Evolutionary conservation across 306 rosid genomes (phyloP).

Genomic region (Astragalus membranaceus): DNA sequence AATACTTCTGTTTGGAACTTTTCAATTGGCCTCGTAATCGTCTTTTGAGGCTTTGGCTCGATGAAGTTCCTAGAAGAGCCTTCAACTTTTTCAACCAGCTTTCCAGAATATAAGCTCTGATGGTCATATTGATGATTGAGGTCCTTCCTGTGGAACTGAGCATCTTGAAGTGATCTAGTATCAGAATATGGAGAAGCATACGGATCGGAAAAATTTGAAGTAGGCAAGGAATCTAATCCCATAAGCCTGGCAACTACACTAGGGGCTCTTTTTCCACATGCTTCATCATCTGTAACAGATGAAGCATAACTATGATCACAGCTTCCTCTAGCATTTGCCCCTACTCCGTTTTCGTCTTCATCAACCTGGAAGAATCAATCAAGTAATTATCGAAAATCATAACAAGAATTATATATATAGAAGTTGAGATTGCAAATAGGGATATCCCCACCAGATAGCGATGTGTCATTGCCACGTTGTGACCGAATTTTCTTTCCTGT

Average conservation of each 20-base stretch:
- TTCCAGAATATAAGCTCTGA: conserved; percentile 54
- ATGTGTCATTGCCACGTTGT: conserved; percentile 40
- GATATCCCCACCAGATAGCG: conserved; percentile 39
- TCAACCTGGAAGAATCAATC: conserved; percentile 38
- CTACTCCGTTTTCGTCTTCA: conserved; percentile 50
- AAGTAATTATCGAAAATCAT: neutral
- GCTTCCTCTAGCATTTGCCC: conserved; percentile 49
- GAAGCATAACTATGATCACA: conserved; percentile 81
- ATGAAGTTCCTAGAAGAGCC: conserved; percentile 38
- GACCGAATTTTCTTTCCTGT: conserved; percentile 44
- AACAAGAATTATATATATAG: neutral
- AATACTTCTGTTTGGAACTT: conserved; percentile 91
- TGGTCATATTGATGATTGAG: conserved; percentile 40
- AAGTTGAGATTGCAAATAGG: conserved; percentile 3
- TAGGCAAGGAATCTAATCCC: conserved; percentile 88
- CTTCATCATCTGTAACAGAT: conserved; percentile 82
- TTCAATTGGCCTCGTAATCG: conserved; percentile 60
- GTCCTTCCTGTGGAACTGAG: conserved; percentile 41
- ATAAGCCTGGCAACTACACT: conserved; percentile 88
- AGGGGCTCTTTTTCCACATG: conserved; percentile 59
- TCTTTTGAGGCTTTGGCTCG: conserved; percentile 54
- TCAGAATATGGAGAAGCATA: conserved; percentile 61
- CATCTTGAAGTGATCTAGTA: conserved; percentile 58
- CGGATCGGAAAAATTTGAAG: conserved; percentile 54
- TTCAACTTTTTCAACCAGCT: conserved; percentile 39